Evolutionary conservation across 768 basidiomycete species (phyloP).

Genomic region (Pisolithus tinctorius): DNA sequence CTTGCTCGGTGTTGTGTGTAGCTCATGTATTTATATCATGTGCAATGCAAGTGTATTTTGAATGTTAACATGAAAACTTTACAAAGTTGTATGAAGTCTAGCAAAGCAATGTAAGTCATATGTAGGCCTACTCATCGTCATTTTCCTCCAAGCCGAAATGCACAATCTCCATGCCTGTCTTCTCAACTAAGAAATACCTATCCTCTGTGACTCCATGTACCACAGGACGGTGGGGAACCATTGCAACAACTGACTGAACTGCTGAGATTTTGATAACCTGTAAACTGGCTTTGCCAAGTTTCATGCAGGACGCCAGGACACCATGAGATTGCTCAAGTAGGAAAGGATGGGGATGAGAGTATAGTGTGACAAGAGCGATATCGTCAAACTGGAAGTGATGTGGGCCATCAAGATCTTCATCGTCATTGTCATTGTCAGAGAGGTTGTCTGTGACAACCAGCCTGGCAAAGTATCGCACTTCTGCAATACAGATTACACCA

Average conservation of each 20-base stretch:
- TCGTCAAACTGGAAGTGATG: not conserved
- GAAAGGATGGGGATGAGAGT: conserved; percentile 13
- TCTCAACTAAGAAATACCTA: too few species aligned
- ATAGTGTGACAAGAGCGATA: too few species aligned
- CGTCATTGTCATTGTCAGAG: not conserved
- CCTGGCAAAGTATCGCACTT: not conserved
- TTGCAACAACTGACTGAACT: conserved; percentile 2
- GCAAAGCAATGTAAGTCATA: too few species aligned
- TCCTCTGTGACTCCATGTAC: too few species aligned
- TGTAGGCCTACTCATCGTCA: too few species aligned
- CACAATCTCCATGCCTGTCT: too few species aligned
- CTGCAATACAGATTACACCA: not conserved
- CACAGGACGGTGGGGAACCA: not conserved
- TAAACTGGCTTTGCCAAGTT: not conserved
- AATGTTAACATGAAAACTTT: too few species aligned
- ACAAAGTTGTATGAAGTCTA: too few species aligned
- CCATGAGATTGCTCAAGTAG: conserved; percentile 1
- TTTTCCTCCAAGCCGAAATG: too few species aligned
- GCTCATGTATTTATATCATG: too few species aligned
- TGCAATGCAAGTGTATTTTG: too few species aligned
- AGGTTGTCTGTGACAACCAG: not conserved
- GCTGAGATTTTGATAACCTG: not conserved
- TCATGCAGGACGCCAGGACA: not conserved
- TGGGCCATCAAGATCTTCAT: not conserved
- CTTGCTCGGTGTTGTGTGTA: too few species aligned